Evolutionary conservation across 345 rosid genomes (phyloP).

Genomic region (Citrus sp.): DNA sequence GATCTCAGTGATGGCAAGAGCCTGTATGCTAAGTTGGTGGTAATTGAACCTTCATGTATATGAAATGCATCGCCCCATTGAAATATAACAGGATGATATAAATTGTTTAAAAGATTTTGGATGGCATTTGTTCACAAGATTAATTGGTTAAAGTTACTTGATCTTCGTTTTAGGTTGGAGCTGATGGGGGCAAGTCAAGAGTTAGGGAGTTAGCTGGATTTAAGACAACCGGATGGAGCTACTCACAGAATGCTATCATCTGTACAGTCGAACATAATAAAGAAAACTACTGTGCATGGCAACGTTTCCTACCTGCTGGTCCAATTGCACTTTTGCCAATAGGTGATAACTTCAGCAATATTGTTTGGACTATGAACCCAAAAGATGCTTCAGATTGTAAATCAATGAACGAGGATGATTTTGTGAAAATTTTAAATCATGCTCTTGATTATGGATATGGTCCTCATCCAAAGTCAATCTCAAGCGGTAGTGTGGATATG

Average conservation of each 20-base stretch:
- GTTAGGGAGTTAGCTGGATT: constrained; percentile 87
- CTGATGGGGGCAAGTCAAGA: constrained; percentile 87
- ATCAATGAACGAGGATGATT: constrained; percentile 73
- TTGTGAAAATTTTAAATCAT: constrained; percentile 68
- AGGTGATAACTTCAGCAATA: constrained; percentile 85
- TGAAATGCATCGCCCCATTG: neutral
- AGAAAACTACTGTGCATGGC: constrained; percentile 82
- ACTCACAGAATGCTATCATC: constrained; percentile 83
- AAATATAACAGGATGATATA: neutral
- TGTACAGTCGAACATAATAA: constrained; percentile 84
- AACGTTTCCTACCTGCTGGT: constrained; percentile 87
- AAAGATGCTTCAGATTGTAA: constrained; percentile 59
- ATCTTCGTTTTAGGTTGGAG: constrained; percentile 64
- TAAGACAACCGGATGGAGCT: constrained; percentile 83
- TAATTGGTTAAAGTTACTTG: neutral
- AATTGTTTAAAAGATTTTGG: neutral
- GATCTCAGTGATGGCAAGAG: constrained; percentile 71
- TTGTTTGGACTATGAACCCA: constrained; percentile 94
- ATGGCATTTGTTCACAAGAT: neutral
- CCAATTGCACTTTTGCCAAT: constrained; percentile 89
- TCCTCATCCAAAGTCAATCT: constrained; percentile 65
- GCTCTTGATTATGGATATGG: constrained; percentile 86
- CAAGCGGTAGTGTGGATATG: constrained; percentile 24
- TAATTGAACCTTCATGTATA: constrained; percentile 35
- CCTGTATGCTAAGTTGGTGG: constrained; percentile 84